Evolutionary conservation across 2,329 filamentous ascomycete genomes (phyloP).

Genomic region (Ceratocystis alfenasii): DNA sequence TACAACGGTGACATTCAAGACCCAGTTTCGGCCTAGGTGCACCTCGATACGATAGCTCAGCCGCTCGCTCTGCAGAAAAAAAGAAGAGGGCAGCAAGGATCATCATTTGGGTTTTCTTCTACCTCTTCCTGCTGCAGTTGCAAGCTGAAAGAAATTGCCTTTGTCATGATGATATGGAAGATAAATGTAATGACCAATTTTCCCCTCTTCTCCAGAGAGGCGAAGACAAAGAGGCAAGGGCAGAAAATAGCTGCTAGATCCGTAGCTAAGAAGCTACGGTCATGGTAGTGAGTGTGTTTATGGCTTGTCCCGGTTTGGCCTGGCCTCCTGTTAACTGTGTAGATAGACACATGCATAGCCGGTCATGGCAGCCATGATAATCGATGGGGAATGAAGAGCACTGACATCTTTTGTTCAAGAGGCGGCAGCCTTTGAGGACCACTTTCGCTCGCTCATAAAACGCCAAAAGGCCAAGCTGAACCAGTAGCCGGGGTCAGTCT

Average conservation of each 20-base stretch:
- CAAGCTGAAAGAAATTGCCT: constrained; percentile 5
- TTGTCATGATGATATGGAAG: not conserved
- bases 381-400: not conserved
- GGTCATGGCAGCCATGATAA: not conserved
- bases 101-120: no score
- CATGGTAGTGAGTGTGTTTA: not conserved
- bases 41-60: constrained; percentile 5
- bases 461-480: constrained; percentile 7
- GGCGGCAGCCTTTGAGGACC: not conserved
- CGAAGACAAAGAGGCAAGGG: not conserved
- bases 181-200: not conserved
- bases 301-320: not conserved
- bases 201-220: not conserved
- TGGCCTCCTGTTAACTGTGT: not conserved
- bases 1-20: not conserved
- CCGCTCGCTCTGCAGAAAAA: not conserved
- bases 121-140: not conserved
- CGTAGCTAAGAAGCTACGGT: not conserved
- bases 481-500: not conserved
- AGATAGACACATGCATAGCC: not conserved
- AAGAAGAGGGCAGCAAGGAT: not conserved
- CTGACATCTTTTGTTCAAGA: not conserved
- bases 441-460: not conserved
- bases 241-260: not conserved
- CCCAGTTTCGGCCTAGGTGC: not conserved